These are phyloP conservation scores for Stachybotrys echinatus DNA, from an alignment of 2,329 filamentous ascomycete genomes.

Conservation along the genomic window DNA sequence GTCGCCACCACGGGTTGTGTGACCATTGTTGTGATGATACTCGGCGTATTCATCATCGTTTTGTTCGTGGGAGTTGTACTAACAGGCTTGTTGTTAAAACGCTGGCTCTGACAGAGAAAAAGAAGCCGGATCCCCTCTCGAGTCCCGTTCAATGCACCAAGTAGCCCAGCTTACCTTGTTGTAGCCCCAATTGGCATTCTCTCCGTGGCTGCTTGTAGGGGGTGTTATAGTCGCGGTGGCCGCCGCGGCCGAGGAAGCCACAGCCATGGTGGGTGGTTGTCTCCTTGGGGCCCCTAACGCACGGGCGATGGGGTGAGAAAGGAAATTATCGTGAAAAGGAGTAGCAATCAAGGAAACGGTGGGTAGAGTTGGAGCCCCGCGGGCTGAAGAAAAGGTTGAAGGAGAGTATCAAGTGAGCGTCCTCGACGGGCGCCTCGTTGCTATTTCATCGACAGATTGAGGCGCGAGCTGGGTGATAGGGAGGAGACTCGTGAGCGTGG, in stretches of 20 bases:
- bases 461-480: background rate
- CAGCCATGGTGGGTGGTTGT: constrained; percentile 36
- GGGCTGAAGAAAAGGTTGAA: background rate
- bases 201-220: constrained; percentile 43
- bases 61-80: constrained; percentile 9
- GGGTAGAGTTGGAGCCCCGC: background rate
- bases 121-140: background rate
- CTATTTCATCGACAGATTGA: background rate
- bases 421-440: background rate
- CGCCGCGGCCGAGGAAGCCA: constrained; percentile 45
- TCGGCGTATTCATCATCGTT: constrained; percentile 14
- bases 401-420: background rate
- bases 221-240: constrained; percentile 42
- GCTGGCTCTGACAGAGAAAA: background rate
- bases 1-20: constrained; percentile 18
- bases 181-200: constrained; percentile 39
- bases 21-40: constrained; percentile 11
- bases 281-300: constrained; percentile 6
- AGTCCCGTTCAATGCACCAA: background rate
- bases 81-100: constrained; percentile 7
- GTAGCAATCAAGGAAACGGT: background rate
- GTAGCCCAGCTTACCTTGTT: constrained; percentile 30
- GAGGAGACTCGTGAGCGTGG: background rate
- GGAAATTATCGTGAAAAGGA: background rate
- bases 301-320: background rate